Conservation (phyloP, 495 filamentous ascomycete species). For the Bryoglossum gracile region DNA sequence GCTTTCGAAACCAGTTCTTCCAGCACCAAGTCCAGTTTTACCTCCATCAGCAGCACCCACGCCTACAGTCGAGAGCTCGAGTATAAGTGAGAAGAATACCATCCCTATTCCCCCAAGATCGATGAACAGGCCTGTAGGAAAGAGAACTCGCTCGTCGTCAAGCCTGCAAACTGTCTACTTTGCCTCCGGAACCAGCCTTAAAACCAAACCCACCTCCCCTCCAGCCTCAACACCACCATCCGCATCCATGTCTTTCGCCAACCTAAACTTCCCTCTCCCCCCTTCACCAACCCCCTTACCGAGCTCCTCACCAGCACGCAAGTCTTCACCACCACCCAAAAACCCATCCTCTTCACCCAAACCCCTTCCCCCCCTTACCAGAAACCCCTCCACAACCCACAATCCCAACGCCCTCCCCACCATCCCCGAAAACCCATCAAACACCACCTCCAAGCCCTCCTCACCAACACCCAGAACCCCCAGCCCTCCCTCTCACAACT, state of each 20-base stretch:
- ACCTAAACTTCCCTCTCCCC: constrained; percentile 25
- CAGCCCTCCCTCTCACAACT: no score
- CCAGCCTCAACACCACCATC: not conserved
- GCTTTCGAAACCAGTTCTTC: not conserved
- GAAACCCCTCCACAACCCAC: constrained; percentile 4
- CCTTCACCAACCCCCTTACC: no score
- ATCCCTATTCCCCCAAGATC: not conserved
- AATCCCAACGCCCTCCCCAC: constrained; percentile 30
- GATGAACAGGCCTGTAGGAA: not conserved
- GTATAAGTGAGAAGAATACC: not conserved
- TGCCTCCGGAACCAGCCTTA: not conserved
- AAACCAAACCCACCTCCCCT: no score
- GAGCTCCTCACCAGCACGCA: no score
- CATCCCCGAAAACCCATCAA: constrained; percentile 36
- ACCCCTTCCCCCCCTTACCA: constrained; percentile 19
- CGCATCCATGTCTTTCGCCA: constrained; percentile 19
- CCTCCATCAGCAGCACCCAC: constrained; percentile 13
- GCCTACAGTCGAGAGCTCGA: not conserved
- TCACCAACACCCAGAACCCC: no score
- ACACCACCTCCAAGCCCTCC: no score
- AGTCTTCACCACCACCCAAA: no score
- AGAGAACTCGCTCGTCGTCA: not conserved
- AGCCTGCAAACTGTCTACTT: not conserved
- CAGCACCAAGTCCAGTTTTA: constrained; percentile 4
- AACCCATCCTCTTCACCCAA: no score